Evolutionary conservation across 345 rosid species (phyloP).

Genomic region (Sonneratia caseolaris): DNA sequence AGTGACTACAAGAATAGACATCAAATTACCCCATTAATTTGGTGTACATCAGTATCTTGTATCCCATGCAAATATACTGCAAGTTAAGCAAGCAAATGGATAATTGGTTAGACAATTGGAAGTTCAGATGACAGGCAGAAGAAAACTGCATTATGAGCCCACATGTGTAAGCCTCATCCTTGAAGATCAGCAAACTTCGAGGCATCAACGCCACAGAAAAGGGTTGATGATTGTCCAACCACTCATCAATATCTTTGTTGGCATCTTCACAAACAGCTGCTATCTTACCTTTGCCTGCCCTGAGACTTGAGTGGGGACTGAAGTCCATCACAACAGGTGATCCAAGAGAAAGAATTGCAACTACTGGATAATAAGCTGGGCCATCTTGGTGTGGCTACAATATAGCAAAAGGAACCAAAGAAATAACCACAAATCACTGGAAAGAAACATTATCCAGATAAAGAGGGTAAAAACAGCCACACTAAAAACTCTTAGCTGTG

Average conservation of each 20-base stretch:
- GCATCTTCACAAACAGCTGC: slow-evolving; percentile 7
- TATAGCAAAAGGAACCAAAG: slow-evolving; percentile 1
- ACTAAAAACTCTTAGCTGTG: neutral
- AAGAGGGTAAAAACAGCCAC: neutral
- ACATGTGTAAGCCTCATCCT: slow-evolving; percentile 65
- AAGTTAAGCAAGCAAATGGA: slow-evolving; percentile 7
- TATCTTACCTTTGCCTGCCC: slow-evolving; percentile 11
- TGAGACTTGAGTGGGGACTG: slow-evolving; percentile 55
- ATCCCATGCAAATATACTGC: slow-evolving; percentile 82
- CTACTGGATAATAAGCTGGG: slow-evolving; percentile 87
- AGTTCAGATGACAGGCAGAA: neutral
- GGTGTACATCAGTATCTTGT: slow-evolving; percentile 41
- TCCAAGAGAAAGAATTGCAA: slow-evolving; percentile 75
- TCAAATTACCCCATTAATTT: slow-evolving; percentile 33
- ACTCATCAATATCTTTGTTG: slow-evolving; percentile 15
- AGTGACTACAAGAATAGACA: neutral
- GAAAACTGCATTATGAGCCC: slow-evolving; percentile 6
- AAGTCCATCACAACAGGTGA: slow-evolving; percentile 84
- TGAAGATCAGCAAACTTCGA: slow-evolving; percentile 74
- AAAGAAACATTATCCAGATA: neutral
- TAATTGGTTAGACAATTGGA: neutral
- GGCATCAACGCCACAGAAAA: slow-evolving; percentile 73
- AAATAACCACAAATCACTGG: neutral
- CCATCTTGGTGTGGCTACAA: slow-evolving; percentile 92
- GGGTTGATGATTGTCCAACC: slow-evolving; percentile 27